Evolutionary conservation across 2,329 filamentous ascomycete genomes (phyloP).

Genomic region (Achaetomium macrosporum): DNA sequence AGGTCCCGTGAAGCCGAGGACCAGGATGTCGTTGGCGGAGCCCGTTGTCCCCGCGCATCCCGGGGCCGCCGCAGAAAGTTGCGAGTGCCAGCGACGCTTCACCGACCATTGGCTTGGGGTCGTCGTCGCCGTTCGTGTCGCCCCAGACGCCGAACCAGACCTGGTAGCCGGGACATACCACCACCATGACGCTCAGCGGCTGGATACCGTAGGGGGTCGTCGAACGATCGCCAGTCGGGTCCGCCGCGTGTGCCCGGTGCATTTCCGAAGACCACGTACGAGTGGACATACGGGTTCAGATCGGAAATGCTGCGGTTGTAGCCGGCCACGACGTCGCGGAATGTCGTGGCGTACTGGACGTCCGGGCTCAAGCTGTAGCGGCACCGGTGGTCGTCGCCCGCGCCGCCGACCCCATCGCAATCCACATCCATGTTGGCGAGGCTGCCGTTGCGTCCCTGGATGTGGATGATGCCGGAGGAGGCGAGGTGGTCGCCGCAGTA

Average conservation of each 20-base stretch:
- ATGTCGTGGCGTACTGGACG: constrained; percentile 39
- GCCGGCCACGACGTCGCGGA: constrained; percentile 32
- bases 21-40: constrained; percentile 56
- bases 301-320: constrained; percentile 38
- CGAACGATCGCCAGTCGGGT: constrained; percentile 32
- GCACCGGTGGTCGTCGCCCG: constrained; percentile 38
- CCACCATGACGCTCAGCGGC: constrained; percentile 48
- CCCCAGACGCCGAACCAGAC: constrained; percentile 50
- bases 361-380: constrained; percentile 32
- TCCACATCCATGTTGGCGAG: constrained; percentile 54
- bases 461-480: constrained; percentile 36
- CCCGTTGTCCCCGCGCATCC: constrained; percentile 50
- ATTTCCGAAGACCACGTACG: constrained; percentile 52
- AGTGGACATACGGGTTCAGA: constrained; percentile 46
- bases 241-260: constrained; percentile 25
- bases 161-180: constrained; percentile 44
- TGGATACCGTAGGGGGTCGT: constrained; percentile 36
- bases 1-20: constrained; percentile 52
- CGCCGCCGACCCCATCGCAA: constrained; percentile 45
- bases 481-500: constrained; percentile 41
- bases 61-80: constrained; percentile 43
- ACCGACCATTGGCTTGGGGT: constrained; percentile 35
- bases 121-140: constrained; percentile 46
- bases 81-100: constrained; percentile 45
- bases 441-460: constrained; percentile 33